Evolutionary conservation across 2,329 filamentous ascomycete genomes (phyloP).

Genomic region (Pyrenophora seminiperda): DNA sequence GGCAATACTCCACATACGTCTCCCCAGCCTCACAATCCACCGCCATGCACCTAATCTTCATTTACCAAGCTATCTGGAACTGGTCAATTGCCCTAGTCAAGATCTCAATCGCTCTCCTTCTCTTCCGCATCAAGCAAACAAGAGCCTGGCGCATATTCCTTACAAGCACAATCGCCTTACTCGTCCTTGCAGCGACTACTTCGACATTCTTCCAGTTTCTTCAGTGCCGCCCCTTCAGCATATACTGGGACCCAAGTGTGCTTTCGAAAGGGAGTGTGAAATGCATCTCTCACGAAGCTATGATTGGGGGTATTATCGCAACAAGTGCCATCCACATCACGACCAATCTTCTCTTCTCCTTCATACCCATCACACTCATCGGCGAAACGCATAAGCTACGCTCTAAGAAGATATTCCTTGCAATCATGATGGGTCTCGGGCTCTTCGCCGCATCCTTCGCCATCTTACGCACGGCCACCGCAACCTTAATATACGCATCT

Average conservation of each 20-base stretch:
- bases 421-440: constrained; percentile 30
- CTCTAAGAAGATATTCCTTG: constrained; percentile 31
- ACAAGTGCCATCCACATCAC: constrained; percentile 26
- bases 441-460: constrained; percentile 29
- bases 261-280: constrained; percentile 11
- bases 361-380: constrained; percentile 31
- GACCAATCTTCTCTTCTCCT: constrained; percentile 27
- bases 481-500: constrained; percentile 22
- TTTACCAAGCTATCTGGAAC: constrained; percentile 34
- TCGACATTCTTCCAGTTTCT: constrained; percentile 34
- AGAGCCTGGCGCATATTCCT: constrained; percentile 29
- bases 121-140: constrained; percentile 29
- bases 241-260: constrained; percentile 33
- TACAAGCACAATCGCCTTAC: constrained; percentile 21
- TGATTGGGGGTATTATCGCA: constrained; percentile 31
- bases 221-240: constrained; percentile 32
- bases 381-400: constrained; percentile 26
- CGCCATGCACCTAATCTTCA: constrained; percentile 32
- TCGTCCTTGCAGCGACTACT: constrained; percentile 21
- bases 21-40: constrained; percentile 14
- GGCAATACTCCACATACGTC: constrained; percentile 30
- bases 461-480: constrained; percentile 27
- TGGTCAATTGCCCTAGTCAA: constrained; percentile 35
- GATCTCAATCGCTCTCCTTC: constrained; percentile 29
- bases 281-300: constrained; percentile 22